A percentile compares a stretch with the other conserved stretches of the same genome.
These are phyloP conservation scores for Gnomoniopsis smithogilvyi DNA, from an alignment of 2,329 filamentous ascomycete species.

Conservation along the genomic window DNA sequence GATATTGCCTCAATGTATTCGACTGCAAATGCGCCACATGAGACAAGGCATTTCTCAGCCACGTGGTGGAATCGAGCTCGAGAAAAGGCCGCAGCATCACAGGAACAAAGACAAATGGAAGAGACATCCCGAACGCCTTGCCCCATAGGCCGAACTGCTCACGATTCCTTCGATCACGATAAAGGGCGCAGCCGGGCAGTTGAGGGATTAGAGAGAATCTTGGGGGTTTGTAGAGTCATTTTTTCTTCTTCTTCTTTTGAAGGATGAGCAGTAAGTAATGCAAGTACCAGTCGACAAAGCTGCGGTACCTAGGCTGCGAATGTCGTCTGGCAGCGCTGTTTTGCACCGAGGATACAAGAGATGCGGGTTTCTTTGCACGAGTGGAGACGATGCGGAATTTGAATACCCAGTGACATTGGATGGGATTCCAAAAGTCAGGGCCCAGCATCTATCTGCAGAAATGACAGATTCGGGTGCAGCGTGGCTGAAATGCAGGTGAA, in stretches of 20 bases:
- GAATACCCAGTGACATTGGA: neutral
- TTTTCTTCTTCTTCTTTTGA: neutral
- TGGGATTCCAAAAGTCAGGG: no score
- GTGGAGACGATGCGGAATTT: neutral
- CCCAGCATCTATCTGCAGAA: no score
- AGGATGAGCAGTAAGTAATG: neutral
- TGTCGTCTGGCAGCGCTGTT: neutral
- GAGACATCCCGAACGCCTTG: constrained; percentile 16
- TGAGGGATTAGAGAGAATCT: constrained; percentile 1
- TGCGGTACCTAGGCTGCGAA: neutral
- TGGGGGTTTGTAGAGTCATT: neutral
- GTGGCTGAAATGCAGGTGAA: neutral
- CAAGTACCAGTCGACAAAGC: neutral
- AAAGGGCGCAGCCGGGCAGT: constrained; percentile 7
- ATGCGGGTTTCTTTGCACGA: neutral
- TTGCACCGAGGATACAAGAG: neutral
- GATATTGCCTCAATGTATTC: neutral
- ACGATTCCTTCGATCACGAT: neutral
- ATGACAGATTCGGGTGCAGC: neutral
- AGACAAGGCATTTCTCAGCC: no score
- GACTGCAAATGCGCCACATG: neutral
- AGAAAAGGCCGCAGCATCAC: neutral
- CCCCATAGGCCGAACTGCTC: neutral
- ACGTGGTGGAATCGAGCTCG: no score
- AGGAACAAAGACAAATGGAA: neutral